phyloP scores from a whole-genome alignment of 495 filamentous ascomycete genomes.

The Chaetomium tenue region DNA sequence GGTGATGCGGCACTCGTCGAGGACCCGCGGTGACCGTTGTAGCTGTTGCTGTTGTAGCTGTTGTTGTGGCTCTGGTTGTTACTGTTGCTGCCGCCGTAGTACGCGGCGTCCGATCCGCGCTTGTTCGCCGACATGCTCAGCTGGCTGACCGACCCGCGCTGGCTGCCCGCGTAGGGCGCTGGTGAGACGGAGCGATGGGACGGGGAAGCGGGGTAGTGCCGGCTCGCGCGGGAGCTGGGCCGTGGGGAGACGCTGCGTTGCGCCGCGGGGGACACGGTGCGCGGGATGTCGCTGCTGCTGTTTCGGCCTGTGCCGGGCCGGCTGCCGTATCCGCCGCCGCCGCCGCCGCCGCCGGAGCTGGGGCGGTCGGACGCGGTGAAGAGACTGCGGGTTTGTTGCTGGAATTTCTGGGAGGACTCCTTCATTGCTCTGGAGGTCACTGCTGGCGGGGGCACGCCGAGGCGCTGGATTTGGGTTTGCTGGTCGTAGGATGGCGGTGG shows the following conservation, averaged over 20 bases:
- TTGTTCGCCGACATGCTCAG: conserved; percentile 37
- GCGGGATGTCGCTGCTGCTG: conserved; percentile 48
- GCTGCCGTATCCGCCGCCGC: conserved; percentile 27
- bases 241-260: conserved; percentile 54
- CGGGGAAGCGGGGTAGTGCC: conserved; percentile 33
- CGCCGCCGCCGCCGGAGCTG: conserved; percentile 32
- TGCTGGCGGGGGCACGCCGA: conserved; percentile 88
- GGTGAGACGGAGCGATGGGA: conserved; percentile 48
- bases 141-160: conserved; percentile 38
- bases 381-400: conserved; percentile 77
- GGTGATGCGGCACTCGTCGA: background rate
- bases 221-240: conserved; percentile 38
- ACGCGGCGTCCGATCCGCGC: conserved; percentile 55
- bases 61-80: background rate
- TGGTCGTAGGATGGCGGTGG: conserved; percentile 85
- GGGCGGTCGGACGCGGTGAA: conserved; percentile 53
- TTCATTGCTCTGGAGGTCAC: conserved; percentile 93
- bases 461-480: conserved; percentile 65
- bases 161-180: conserved; percentile 50
- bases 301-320: conserved; percentile 42
- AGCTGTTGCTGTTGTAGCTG: background rate
- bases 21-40: background rate
- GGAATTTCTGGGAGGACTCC: conserved; percentile 82
- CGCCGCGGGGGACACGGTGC: conserved; percentile 52
- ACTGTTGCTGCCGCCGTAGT: conserved; percentile 52